Conservation (phyloP, 176 grass and related monocot genomes). For the Oryza glaberrima region DNA sequence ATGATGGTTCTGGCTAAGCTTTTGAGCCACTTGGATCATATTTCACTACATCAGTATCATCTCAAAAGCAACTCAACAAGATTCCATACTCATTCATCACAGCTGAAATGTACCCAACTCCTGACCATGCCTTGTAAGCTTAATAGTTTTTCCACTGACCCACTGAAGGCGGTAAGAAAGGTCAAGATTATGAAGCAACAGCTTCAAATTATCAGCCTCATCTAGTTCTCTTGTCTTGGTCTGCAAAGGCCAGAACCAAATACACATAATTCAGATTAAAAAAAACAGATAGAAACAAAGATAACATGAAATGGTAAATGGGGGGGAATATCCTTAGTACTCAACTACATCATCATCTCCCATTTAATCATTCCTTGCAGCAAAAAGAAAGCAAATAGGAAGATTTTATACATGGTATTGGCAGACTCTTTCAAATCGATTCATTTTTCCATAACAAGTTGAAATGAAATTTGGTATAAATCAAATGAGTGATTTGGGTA, state of each 20-base stretch:
- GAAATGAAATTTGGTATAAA: no score
- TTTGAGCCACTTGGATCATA: conserved; percentile 7
- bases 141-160: conserved; percentile 67
- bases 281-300: conserved; percentile 2
- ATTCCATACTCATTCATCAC: conserved; percentile 61
- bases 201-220: conserved; percentile 71
- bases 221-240: conserved; percentile 55
- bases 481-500: no score
- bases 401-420: background rate
- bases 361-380: background rate
- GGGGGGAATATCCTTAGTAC: conserved; percentile 7
- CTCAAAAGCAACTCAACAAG: conserved; percentile 32
- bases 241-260: conserved; percentile 44
- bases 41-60: background rate
- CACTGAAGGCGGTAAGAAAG: conserved; percentile 87
- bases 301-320: background rate
- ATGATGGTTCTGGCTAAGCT: conserved; percentile 2
- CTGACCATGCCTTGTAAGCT: conserved; percentile 70
- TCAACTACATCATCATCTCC: background rate
- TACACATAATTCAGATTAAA: conserved; percentile 9
- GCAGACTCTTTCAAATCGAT: background rate
- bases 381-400: background rate
- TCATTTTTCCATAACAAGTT: background rate
- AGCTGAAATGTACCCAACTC: conserved; percentile 91
- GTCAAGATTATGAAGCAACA: conserved; percentile 85